Base-by-base conservation (phyloP, 192 early-diverging fungal genomes). In the Backusella parvicylindrica region DNA sequence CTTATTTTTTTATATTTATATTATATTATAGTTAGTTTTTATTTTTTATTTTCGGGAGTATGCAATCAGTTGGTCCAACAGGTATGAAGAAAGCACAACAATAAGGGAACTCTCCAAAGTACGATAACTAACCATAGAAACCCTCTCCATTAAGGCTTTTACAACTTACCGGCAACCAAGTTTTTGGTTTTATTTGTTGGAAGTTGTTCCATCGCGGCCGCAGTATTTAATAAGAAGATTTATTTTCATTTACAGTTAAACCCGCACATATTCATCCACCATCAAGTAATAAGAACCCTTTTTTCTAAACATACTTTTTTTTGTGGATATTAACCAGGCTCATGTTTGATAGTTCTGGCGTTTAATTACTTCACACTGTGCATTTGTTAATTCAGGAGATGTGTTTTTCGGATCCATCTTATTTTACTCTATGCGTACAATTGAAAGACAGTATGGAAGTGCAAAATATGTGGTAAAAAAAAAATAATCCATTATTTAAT, bases 91-190 rank as follows among this genome's bases (percentile, higher is more conserved):
- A 50, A 11, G 21, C 21, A 28, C 41, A 47, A 47, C n/a, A n/a
- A 47, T 7, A 35, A 15, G 41, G 12, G 12, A 23, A 23, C 23
- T 3, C 28, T 60, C 23, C 11, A 9, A 11, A 12, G 12, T 60
- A 9, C 11, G 2, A 21, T 53, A 21, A 13, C 53, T 60, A 23
- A 60, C 26, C 12, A 26, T 26, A 28, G n/a, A n/a, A n/a, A 28
- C 21, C 23, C n/a, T n/a, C n/a, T 40, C 36, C 21, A 16, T n/a
- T 28, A 49, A 88, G 90, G 90, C 36, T 90, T 92, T 71, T 83
- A 87, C 35, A 89, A 90, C 80, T 88, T 88, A 33, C 90, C 88
- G 16, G 82, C 85, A 23, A 89, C 86, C n/a, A 92, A 90, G 73
- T 70, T 79, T 11, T 71, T 89, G 28, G 60, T 88, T 6, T 70